Percentiles rank a stretch among this genome's conserved stretches.
Conservation (phyloP, 2,329 filamentous ascomycete species). For the Hypoxylon sp. region DNA sequence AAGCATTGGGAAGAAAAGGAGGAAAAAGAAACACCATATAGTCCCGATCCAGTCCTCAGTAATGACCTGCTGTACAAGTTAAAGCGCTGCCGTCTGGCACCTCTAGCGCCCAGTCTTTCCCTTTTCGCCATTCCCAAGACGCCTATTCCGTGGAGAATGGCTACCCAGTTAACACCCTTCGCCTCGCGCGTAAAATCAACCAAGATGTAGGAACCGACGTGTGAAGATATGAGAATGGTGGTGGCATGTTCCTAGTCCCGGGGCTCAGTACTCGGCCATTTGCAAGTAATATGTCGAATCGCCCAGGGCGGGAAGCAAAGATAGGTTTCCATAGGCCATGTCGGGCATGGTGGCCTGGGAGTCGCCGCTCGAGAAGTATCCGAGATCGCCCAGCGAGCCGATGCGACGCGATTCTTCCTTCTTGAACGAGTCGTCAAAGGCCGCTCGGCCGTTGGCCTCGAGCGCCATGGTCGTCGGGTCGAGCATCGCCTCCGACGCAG, state of each 20-base stretch:
- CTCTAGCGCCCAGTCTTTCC: constrained; percentile 22
- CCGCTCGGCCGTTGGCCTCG: constrained; percentile 24
- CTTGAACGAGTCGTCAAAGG: constrained; percentile 36
- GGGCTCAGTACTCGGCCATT: constrained; percentile 14
- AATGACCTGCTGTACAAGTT: constrained; percentile 12
- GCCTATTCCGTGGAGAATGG: not conserved
- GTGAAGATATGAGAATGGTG: too few relatives aligned
- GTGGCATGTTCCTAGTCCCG: too few relatives aligned
- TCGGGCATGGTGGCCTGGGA: constrained; percentile 33
- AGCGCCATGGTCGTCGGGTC: constrained; percentile 20
- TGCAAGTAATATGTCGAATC: constrained; percentile 32
- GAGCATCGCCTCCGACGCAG: constrained; percentile 28
- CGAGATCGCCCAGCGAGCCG: constrained; percentile 39
- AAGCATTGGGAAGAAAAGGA: constrained; percentile 5
- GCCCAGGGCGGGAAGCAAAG: constrained; percentile 28
- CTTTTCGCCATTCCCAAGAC: not conserved
- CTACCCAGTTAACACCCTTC: not conserved
- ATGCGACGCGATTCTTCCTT: constrained; percentile 37
- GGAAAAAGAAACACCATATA: constrained; percentile 15
- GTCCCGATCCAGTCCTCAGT: constrained; percentile 3
- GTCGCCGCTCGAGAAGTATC: constrained; percentile 41
- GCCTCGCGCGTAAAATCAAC: not conserved
- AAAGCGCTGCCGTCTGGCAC: constrained; percentile 4
- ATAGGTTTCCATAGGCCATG: constrained; percentile 36
- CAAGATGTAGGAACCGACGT: not conserved